Conservation (phyloP, 352 stramenopile species). For the Phytopythium vexans region DNA sequence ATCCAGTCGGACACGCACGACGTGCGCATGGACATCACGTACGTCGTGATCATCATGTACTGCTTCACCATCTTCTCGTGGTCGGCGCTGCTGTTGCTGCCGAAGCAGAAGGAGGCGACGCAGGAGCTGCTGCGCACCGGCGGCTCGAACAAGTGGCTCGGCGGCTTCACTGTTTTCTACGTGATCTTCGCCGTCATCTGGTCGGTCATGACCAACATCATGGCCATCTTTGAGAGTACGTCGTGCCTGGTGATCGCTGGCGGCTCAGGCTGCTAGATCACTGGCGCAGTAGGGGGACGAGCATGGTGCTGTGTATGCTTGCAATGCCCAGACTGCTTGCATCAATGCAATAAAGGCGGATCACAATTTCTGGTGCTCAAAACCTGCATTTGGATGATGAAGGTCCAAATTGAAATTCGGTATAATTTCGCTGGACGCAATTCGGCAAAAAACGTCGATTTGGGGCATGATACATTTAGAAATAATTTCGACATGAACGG, state of each 20-base stretch:
- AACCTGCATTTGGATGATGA: too few species aligned
- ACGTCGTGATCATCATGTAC: constrained; percentile 15
- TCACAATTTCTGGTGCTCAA: too few species aligned
- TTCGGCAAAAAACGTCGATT: too few species aligned
- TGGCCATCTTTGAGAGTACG: constrained; percentile 26
- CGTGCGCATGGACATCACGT: constrained; percentile 12
- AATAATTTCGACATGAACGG: too few species aligned
- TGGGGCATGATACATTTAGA: too few species aligned
- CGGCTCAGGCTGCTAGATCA: constrained; percentile 18
- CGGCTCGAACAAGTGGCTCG: constrained; percentile 9
- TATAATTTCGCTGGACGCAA: too few species aligned
- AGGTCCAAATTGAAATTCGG: too few species aligned
- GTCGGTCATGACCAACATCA: constrained; percentile 24
- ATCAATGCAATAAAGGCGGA: too few species aligned
- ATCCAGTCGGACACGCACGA: constrained; percentile 13
- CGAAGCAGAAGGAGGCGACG: constrained; percentile 22
- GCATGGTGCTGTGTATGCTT: too few species aligned
- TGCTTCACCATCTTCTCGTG: constrained; percentile 21
- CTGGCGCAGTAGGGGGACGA: too few species aligned
- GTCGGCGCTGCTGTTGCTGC: constrained; percentile 25
- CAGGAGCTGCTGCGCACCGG: constrained; percentile 23
- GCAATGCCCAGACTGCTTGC: too few species aligned
- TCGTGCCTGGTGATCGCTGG: constrained; percentile 26
- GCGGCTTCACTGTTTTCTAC: constrained; percentile 20
- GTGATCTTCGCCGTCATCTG: constrained; percentile 19